Percentiles rank a stretch among this genome's conserved stretches.
phyloP scores from a whole-genome alignment of 257 asterid genomes.

The Nicotiana knightiana region DNA sequence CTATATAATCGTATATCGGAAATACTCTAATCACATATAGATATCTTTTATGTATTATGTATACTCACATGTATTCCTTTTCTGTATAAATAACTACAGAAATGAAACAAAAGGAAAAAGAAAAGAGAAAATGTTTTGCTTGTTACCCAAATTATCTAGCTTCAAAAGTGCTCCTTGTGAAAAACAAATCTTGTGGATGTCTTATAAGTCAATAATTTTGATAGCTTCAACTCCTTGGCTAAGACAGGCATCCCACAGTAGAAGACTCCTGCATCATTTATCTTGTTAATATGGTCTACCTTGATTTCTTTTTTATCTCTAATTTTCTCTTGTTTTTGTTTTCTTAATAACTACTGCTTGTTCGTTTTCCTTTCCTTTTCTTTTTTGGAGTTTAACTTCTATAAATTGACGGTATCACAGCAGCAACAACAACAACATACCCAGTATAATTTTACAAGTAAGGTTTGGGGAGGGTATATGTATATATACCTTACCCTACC shows the following conservation, averaged over 20 bases:
- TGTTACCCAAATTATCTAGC: conserved; percentile 1
- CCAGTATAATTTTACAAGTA: too few relatives aligned
- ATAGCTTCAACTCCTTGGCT: conserved; percentile 67
- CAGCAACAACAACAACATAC: too few relatives aligned
- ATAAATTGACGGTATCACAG: too few relatives aligned
- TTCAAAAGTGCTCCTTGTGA: conserved; percentile 67
- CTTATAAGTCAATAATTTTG: conserved; percentile 55
- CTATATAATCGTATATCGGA: too few relatives aligned
- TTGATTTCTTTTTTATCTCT: too few relatives aligned
- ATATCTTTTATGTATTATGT: too few relatives aligned
- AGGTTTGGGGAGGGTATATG: too few relatives aligned
- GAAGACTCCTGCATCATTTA: conserved; percentile 45
- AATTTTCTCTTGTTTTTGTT: too few relatives aligned
- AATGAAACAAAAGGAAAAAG: conserved; percentile 10
- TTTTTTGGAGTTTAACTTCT: background rate
- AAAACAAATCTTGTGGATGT: conserved; percentile 70
- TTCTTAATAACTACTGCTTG: background rate
- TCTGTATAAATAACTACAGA: conserved; percentile 16
- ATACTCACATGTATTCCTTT: too few relatives aligned
- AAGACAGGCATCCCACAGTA: conserved; percentile 66
- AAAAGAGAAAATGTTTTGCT: background rate
- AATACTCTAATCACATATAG: too few relatives aligned
- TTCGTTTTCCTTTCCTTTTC: too few relatives aligned
- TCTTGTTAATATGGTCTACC: background rate
- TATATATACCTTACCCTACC: too few relatives aligned